Evolutionary conservation across 1,139 yeast genomes (phyloP), one percentile per base, ranked within the genome.

Genomic region (Candida mesenterica): DNA sequence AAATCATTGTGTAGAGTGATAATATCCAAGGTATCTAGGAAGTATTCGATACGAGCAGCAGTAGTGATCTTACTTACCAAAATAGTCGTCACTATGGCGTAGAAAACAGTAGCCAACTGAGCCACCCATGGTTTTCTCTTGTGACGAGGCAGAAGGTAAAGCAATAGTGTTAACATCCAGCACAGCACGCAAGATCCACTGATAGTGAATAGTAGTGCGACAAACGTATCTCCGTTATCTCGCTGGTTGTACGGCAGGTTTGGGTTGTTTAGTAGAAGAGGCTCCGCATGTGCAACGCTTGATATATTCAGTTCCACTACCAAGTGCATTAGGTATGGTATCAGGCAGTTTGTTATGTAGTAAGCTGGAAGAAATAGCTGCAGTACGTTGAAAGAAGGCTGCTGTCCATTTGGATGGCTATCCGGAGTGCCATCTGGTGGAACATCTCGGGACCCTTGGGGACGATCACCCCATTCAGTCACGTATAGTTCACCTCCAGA

Each of bases 91-190:
- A 68, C 64, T 4, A 68, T 55, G 13, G 79, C 65, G 43, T 64
- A 65, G 40, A 73, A 59, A 4, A 74, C 43, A 13, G 77, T 74
- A 3, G 79, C 68, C 9, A 72, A 31, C 33, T 70, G 71, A 12
- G 78, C 57, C 23, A 69, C 49, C 31, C 62, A 43, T 1, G 83
- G 81, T 38, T 77, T 73, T 12, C 71, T 65, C 43, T 71, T 72
- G 35, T 52, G 51, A 9, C 43, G 37, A 0, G 78, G 72, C 14
- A 77, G 67, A 25, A 78, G 51, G 33, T 65, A 53, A 27, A 75
- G 56, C 34, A 77, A 49, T 16, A 75, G 45, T 31, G 76, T 54
- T 25, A 78, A 59, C 77, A 77, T 72, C 83, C 83, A 77, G 24
- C 72, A 57, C 3, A 75, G 61, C 14, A 59, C 61, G 45, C 74